These are phyloP conservation scores for Lentinula novae-zelandiae DNA, from an alignment of 1,284 basidiomycete species.

Conservation along the genomic window DNA sequence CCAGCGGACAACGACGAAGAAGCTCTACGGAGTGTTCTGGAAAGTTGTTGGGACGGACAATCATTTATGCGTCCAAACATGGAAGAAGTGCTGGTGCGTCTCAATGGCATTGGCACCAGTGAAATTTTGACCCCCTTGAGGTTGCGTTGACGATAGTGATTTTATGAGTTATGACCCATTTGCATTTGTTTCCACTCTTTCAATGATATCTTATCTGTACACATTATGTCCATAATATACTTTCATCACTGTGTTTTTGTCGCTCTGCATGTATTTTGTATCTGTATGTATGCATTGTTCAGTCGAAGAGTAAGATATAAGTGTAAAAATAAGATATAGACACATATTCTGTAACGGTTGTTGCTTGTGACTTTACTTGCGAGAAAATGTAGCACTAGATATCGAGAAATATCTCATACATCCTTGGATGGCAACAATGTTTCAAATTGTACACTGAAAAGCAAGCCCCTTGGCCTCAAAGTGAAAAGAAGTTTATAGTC, in stretches of 20 bases:
- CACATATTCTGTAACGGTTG: too few relatives aligned
- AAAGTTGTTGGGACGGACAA: slow-evolving; percentile 38
- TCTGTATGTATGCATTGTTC: too few relatives aligned
- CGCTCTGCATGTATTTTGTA: too few relatives aligned
- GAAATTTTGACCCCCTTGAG: neutral
- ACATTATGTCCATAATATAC: too few relatives aligned
- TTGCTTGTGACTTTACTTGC: too few relatives aligned
- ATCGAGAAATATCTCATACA: too few relatives aligned
- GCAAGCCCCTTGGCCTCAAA: neutral
- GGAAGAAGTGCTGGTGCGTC: slow-evolving; percentile 6
- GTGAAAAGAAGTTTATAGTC: neutral
- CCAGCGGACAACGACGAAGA: slow-evolving; percentile 18
- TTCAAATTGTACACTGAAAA: neutral
- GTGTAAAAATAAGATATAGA: too few relatives aligned
- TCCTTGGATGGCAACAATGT: neutral
- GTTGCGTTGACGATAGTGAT: neutral
- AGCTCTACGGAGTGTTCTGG: slow-evolving; percentile 36
- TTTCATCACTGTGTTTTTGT: neutral
- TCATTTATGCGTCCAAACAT: slow-evolving; percentile 7
- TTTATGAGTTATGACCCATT: neutral
- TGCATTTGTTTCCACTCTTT: neutral
- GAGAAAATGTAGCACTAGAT: too few relatives aligned
- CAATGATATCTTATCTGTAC: too few relatives aligned
- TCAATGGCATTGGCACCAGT: neutral
- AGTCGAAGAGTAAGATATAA: too few relatives aligned